phyloP scores from a whole-genome alignment of 352 stramenopile species.

The Albugo laibachii region DNA sequence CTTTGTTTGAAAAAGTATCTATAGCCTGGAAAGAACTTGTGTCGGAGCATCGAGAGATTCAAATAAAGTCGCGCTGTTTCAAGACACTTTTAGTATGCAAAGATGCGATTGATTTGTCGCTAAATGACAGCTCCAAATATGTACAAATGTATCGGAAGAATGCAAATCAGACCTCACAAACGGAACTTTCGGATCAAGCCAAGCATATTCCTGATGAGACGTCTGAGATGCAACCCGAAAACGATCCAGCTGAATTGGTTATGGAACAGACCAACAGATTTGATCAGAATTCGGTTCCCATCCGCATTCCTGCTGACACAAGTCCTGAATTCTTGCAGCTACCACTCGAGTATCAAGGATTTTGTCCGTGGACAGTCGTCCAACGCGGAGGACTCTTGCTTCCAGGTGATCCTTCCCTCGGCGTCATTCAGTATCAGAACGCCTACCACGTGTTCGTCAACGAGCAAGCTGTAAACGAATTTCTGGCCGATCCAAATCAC shows the following conservation, averaged over 20 bases:
- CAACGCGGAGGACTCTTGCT: constrained; percentile 77
- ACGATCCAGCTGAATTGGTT: constrained; percentile 10
- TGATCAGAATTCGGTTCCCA: constrained; percentile 13
- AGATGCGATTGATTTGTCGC: constrained; percentile 36
- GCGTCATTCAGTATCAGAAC: constrained; percentile 80
- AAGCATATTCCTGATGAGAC: constrained; percentile 31
- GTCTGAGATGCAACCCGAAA: background rate
- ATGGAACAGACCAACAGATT: background rate
- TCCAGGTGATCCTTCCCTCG: constrained; percentile 78
- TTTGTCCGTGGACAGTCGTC: constrained; percentile 85
- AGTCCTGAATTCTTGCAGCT: constrained; percentile 89
- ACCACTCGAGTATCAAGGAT: constrained; percentile 86
- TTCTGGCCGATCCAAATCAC: constrained; percentile 70
- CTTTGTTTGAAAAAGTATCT: constrained; percentile 81
- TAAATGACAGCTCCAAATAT: constrained; percentile 32
- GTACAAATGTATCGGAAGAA: constrained; percentile 26
- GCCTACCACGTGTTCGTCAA: constrained; percentile 87
- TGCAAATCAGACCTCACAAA: constrained; percentile 22
- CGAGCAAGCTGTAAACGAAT: constrained; percentile 67
- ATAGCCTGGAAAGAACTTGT: constrained; percentile 68
- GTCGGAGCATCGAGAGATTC: constrained; percentile 44
- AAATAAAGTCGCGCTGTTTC: constrained; percentile 40
- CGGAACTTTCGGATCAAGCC: constrained; percentile 50
- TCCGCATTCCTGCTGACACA: constrained; percentile 79
- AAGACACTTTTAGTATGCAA: constrained; percentile 58